Evolutionary conservation across 2,329 filamentous ascomycete genomes (phyloP).

Genomic region (Ramularia endophylla): DNA sequence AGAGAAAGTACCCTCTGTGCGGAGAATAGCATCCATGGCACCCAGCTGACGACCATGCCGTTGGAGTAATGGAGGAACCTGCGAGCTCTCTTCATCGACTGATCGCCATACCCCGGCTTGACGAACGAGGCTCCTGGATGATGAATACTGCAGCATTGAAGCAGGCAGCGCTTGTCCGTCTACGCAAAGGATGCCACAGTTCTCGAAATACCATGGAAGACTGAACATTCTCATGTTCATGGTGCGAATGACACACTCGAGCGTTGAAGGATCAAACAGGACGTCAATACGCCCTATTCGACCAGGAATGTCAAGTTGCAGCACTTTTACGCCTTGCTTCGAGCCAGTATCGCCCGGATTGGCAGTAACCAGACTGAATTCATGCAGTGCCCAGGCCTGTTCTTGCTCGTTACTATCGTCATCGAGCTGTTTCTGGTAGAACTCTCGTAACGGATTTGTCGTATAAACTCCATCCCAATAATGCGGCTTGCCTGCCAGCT

Average conservation of each 20-base stretch:
- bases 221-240: conserved; percentile 36
- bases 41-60: conserved; percentile 47
- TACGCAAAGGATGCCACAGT: conserved; percentile 16
- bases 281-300: conserved; percentile 46
- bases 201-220: conserved; percentile 13
- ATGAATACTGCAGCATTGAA: too few species aligned
- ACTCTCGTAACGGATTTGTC: conserved; percentile 42
- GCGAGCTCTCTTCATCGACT: too few species aligned
- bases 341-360: conserved; percentile 49
- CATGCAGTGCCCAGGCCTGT: conserved; percentile 22
- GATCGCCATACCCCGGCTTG: conserved; percentile 5
- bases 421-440: conserved; percentile 40
- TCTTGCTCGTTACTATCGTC: conserved; percentile 2
- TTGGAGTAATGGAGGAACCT: too few species aligned
- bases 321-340: conserved; percentile 46
- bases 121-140: background rate
- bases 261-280: conserved; percentile 18
- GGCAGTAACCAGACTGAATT: conserved; percentile 46
- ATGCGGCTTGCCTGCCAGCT: conserved; percentile 45
- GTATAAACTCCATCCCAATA: conserved; percentile 54
- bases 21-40: conserved; percentile 48
- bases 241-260: conserved; percentile 35
- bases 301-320: conserved; percentile 46
- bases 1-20: conserved; percentile 40
- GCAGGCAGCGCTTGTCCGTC: conserved; percentile 9